Evolutionary conservation across 2,329 filamentous ascomycete genomes (phyloP), one percentile per base, ranked within the genome.

Genomic region (Botrytis byssoidea): DNA sequence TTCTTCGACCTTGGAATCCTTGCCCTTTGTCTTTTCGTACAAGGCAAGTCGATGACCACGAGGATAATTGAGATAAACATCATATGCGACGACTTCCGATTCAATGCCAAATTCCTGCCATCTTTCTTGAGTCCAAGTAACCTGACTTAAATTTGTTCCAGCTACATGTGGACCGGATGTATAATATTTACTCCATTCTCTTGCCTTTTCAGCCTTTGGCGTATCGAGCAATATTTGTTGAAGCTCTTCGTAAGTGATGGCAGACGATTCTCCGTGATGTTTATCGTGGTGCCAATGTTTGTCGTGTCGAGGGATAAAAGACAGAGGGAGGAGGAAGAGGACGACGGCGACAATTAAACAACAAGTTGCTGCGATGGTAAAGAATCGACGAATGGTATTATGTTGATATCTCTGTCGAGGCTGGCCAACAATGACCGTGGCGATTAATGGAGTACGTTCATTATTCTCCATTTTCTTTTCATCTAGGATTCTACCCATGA

Each of bases 11-110:
- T 76, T 84, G 60, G 88, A 82, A 70, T 85, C 83, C 64, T 79
- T 75, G 29, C 76, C 76, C 71, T 82, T 81, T 40, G 81, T 76
- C 77, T 85, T 88, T 79, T 89, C 85, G 70, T 94, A 83, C 44
- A 95, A 82, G 18, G 90, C 90, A 73, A 95, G 83, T 40, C 91
- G 86, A 79, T 94, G 91, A 70, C 90, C 90, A 12, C 90, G 82
- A 7, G 93, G 93, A 77, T 93, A 94, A 82, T 95, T 95, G 79
- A 95, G 85, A 77, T 93, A 95, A 51, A 91, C 87, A 74, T 95
- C 91, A 79, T 95, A 96, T 3, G 91, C 83, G 8, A 89, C 87
- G 73, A 95, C 90, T 22, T 85, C 83, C 2, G 89, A 85, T 74
- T 89, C 81, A 74, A 95, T 83, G 14, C 92, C 92, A 84, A 92